phyloP scores from a whole-genome alignment of 2,329 filamentous ascomycete species.

The Fusarium pseudocircinatum region DNA sequence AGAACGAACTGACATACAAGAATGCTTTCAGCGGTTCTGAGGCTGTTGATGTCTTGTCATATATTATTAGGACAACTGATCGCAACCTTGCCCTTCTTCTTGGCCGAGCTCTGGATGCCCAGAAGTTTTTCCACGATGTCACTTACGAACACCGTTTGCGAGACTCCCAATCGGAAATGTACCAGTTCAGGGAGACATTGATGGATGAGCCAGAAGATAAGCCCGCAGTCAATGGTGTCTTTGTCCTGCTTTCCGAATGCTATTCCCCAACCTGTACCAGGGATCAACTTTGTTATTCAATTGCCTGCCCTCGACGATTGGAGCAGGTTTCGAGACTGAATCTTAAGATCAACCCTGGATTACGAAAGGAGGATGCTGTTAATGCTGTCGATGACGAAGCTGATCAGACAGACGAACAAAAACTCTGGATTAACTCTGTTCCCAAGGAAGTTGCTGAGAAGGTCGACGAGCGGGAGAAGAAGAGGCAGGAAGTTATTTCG shows the following conservation, averaged over 20 bases:
- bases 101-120: constrained; percentile 91
- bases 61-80: constrained; percentile 97
- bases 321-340: constrained; percentile 96
- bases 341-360: constrained; percentile 87
- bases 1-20: constrained; percentile 97
- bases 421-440: constrained; percentile 99
- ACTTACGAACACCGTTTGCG: constrained; percentile 96
- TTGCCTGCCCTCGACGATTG: constrained; percentile 90
- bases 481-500: constrained; percentile 96
- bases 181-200: constrained; percentile 94
- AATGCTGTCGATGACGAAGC: constrained; percentile 78
- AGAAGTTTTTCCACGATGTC: constrained; percentile 99
- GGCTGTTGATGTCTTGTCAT: constrained; percentile 92
- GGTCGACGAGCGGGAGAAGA: constrained; percentile 91
- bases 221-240: constrained; percentile 86
- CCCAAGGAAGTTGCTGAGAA: constrained; percentile 93
- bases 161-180: constrained; percentile 94
- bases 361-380: constrained; percentile 71
- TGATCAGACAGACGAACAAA: constrained; percentile 92
- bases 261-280: constrained; percentile 97
- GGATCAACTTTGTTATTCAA: constrained; percentile 96
- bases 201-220: constrained; percentile 84
- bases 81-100: constrained; percentile 91
- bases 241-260: constrained; percentile 94
- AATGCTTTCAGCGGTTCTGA: constrained; percentile 96